Evolutionary conservation across 2,329 filamentous ascomycete genomes (phyloP), one percentile per base, ranked within the genome.

Genomic region (Zymoseptoria crescenta): DNA sequence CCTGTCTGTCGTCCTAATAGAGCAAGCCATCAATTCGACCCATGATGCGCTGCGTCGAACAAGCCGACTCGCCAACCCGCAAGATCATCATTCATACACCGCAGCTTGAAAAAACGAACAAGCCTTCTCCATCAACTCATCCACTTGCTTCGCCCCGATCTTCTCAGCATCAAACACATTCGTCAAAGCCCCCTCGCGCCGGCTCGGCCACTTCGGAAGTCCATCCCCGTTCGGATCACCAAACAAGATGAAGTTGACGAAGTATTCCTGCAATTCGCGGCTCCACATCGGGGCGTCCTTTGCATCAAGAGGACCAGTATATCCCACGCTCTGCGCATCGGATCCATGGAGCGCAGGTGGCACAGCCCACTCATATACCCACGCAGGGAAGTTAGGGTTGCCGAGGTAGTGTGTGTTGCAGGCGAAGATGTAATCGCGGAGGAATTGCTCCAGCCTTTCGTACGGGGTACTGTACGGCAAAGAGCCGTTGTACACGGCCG

Each of bases 351-450:
- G 72, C 7, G 75, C 81, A 0, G 81, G 81, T 0, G 78, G 77
- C 1, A 82, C 74, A 21, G 76, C 73, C 65, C 84, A 85, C 24
- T 79, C 69, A 71, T 84, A 84, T 1, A 74, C 73, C 67, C 79
- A 80, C 0, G 79, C 79, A 8, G 74, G 55, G 68, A 80, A 80
- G 9, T 53, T 29, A 68, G 73, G 78, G 1, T 70, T 71, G 57
- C 76, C 74, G 3, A 84, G 72, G 65, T 76, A 82, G 65, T 77
- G 74, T 13, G 80, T 77, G 64, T 81, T 81, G 75, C 82, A 84
- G 30, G 72, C 71, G 64, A 80, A 79, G 58, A 64, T 53, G n/a
- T 61, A 58, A 57, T 84, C 82, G 10, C 75, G 68, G 48, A 75
- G 68, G 9, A 79, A 67, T 1, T 77, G 71, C 9, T 71, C 68